Conservation (phyloP, 2,329 filamentous ascomycete genomes). For the Ophiostoma sp. region DNA sequence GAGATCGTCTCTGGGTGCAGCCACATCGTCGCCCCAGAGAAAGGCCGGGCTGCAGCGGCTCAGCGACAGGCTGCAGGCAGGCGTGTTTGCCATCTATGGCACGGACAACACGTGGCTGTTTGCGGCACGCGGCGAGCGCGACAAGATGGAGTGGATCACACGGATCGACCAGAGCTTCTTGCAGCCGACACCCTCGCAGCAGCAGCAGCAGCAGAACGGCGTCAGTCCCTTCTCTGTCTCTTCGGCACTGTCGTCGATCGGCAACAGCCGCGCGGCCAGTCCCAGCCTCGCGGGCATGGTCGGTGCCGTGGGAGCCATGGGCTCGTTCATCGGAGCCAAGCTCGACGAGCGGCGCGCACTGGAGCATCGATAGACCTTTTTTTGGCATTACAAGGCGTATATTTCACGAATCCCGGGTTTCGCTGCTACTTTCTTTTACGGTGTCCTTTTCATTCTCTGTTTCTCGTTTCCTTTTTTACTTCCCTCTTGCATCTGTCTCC, state of each 20-base stretch:
- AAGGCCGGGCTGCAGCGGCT: constrained; percentile 49
- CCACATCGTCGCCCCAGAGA: constrained; percentile 11
- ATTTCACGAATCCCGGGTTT: no score
- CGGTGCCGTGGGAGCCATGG: constrained; percentile 17
- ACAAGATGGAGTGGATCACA: constrained; percentile 96
- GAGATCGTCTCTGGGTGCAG: constrained; percentile 11
- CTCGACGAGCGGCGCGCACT: constrained; percentile 11
- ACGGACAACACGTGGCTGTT: constrained; percentile 95
- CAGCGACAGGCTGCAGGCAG: constrained; percentile 56
- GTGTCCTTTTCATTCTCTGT: no score
- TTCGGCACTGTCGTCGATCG: constrained; percentile 38
- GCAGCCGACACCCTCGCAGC: constrained; percentile 18
- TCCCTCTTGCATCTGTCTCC: background rate
- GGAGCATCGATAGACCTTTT: background rate
- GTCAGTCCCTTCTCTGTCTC: constrained; percentile 11
- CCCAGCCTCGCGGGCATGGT: constrained; percentile 27
- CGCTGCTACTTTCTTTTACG: no score
- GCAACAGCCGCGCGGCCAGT: constrained; percentile 38
- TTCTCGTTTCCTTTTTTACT: background rate
- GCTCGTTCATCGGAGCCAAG: constrained; percentile 19
- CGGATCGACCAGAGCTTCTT: constrained; percentile 78
- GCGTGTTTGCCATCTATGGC: constrained; percentile 91
- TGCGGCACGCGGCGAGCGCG: constrained; percentile 77
- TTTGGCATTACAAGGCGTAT: no score
- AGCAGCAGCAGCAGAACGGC: constrained; percentile 38